Evolutionary conservation across 495 filamentous ascomycete genomes (phyloP), one percentile per base, ranked within the genome.

Genomic region (Penicillium herquei): DNA sequence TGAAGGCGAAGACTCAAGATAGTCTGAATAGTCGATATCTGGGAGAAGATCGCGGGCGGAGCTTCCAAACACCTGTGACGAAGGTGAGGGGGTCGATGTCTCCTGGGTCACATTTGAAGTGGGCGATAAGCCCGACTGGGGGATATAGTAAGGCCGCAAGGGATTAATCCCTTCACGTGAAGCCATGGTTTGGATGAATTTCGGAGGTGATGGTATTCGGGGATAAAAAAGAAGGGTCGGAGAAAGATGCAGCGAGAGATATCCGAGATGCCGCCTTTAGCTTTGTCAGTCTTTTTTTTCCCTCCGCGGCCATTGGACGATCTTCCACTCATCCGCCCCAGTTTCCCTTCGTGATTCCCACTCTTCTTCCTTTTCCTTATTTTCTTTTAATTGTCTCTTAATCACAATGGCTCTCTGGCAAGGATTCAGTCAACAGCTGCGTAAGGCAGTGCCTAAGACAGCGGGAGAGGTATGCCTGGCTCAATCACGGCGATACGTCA

Each of bases 81-180:
- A 75, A 63, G 78, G 68, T 55, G 77, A 61, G 17, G 43, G 43
- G 3, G 54, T 48, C 52, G 78, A 56, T 46, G 76, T 57, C 73
- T 71, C 78, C 53, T 70, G 70, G 33, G 67, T 70, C 41, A 56
- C 62, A 61, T 71, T 66, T 26, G 68, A 34, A 57, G 68, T 43
- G 10, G 65, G 65, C 39, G 65, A 66, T 16, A 68, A 46, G 3
- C 65, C 65, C 3, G 90, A 83, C 5, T 92, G 91, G 17, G 93
- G 92, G 59, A 91, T 84, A 73, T 98, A 97, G 73, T 98, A 98
- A 1, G 94, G 94, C 56, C 94, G 82, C 43, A 98, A 79, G 54
- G 94, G 94, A 72, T 98, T 98, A 52, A 89, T 87, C 59, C 83
- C 84, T 61, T 83, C 81, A 64, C 73, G 72, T 60, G 76, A 73